Conservation (phyloP, 2,329 filamentous ascomycete genomes). For the Thermoascus crustaceus region DNA sequence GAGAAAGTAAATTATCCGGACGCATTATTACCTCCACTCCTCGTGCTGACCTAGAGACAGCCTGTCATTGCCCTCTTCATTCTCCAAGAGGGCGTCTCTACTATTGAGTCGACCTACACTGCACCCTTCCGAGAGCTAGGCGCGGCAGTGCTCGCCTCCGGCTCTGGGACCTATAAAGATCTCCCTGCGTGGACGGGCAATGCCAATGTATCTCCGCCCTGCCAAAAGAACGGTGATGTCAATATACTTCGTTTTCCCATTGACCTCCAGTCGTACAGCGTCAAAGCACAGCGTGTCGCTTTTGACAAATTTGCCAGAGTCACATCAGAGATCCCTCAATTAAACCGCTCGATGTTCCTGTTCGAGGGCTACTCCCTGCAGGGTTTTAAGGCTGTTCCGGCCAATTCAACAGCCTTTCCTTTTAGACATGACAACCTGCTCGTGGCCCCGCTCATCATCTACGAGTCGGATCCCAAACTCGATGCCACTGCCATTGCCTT, state of each 20-base stretch:
- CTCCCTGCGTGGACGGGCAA: constrained; percentile 40
- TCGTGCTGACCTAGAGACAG: too few relatives aligned
- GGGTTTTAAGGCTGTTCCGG: constrained; percentile 34
- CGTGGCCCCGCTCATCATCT: constrained; percentile 22
- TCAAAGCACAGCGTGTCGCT: constrained; percentile 26
- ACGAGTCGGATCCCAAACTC: constrained; percentile 14
- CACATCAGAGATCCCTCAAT: constrained; percentile 21
- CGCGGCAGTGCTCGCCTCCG: constrained; percentile 25
- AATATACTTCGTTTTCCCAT: constrained; percentile 41
- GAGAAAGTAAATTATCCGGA: too few relatives aligned
- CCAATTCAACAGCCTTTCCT: constrained; percentile 37
- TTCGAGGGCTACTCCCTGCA: constrained; percentile 48
- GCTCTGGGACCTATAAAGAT: constrained; percentile 39
- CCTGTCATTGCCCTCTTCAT: constrained; percentile 25
- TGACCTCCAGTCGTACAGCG: constrained; percentile 35
- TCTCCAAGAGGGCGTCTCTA: constrained; percentile 27
- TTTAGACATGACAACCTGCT: constrained; percentile 41
- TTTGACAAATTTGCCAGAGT: constrained; percentile 32
- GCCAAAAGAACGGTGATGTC: constrained; percentile 35
- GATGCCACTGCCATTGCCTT: constrained; percentile 17
- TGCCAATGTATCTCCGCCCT: constrained; percentile 27
- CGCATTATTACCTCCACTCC: neutral
- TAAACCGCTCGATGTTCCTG: constrained; percentile 43
- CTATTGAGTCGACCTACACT: constrained; percentile 35
- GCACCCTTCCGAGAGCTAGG: constrained; percentile 38